Evolutionary conservation across 768 basidiomycete species (phyloP).

Genomic region (Pulveroboletus sp.): DNA sequence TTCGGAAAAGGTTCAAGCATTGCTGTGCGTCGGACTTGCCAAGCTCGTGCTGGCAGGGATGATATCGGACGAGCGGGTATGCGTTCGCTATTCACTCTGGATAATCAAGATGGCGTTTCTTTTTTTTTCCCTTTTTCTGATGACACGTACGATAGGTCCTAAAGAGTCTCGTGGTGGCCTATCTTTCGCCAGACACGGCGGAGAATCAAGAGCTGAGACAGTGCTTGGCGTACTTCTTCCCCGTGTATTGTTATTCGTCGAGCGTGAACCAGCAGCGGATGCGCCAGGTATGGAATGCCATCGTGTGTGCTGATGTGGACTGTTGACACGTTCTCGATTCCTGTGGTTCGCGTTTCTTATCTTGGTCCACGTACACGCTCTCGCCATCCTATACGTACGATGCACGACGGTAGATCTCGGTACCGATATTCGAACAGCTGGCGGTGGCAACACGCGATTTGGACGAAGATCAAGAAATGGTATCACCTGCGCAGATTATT

Average conservation of each 20-base stretch:
- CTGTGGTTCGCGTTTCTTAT: neutral
- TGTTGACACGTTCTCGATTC: neutral
- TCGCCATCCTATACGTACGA: neutral
- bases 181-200: conserved; percentile 74
- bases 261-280: conserved; percentile 68
- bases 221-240: conserved; percentile 83
- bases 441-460: conserved; percentile 53
- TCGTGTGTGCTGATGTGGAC: neutral
- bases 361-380: neutral
- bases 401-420: conserved; percentile 52
- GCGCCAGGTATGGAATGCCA: conserved; percentile 35
- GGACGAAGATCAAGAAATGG: conserved; percentile 72
- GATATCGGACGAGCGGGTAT: conserved; percentile 65
- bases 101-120: neutral
- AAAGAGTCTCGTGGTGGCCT: conserved; percentile 49
- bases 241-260: conserved; percentile 81
- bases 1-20: conserved; percentile 61
- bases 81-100: conserved; percentile 14
- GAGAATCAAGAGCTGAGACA: conserved; percentile 83
- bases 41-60: conserved; percentile 80
- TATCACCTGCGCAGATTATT: conserved; percentile 66
- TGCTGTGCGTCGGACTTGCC: conserved; percentile 74
- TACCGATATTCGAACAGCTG: conserved; percentile 61
- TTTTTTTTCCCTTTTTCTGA: conserved; percentile 5
- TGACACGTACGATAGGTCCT: conserved; percentile 34